Percentiles rank a stretch among this genome's conserved stretches.
These are phyloP conservation scores for Tuber indicum DNA, from an alignment of 495 filamentous ascomycete species.

Conservation along the genomic window DNA sequence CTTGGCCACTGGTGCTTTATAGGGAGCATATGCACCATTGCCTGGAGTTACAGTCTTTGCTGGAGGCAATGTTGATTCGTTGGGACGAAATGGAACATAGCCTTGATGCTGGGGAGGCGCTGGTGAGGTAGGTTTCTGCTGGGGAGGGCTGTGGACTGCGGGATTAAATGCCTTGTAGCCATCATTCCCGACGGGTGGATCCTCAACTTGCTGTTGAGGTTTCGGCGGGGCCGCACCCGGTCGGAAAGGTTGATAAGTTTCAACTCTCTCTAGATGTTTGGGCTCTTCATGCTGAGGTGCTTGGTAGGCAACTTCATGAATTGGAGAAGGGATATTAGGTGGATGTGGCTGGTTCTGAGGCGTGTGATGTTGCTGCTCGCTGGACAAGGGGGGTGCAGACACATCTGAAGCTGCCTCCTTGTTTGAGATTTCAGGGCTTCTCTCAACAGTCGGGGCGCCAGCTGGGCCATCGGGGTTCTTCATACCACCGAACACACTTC, in stretches of 20 bases:
- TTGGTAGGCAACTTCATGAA: constrained; percentile 4
- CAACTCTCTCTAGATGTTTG: constrained; percentile 7
- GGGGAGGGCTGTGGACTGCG: constrained; percentile 4
- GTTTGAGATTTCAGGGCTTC: background rate
- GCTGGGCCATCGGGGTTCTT: background rate
- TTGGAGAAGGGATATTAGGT: constrained; percentile 1
- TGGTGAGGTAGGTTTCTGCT: constrained; percentile 3
- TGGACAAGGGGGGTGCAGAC: background rate
- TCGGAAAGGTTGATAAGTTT: constrained; percentile 27
- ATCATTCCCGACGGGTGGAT: background rate
- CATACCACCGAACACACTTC: constrained; percentile 21
- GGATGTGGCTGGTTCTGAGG: background rate
- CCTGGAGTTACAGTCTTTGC: constrained; percentile 7
- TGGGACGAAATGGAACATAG: constrained; percentile 23
- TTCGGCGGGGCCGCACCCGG: constrained; percentile 1
- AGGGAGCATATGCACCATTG: constrained; percentile 16
- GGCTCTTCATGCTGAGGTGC: background rate
- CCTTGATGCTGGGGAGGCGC: background rate
- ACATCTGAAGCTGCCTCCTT: background rate
- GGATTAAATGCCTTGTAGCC: constrained; percentile 18
- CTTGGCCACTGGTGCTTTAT: constrained; percentile 15
- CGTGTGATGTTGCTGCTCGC: background rate
- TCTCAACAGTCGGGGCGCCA: background rate
- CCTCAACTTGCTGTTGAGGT: constrained; percentile 1
- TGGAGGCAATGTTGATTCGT: constrained; percentile 10